phyloP scores from a whole-genome alignment of 768 basidiomycete species.

The Tephrocybe rancida region DNA sequence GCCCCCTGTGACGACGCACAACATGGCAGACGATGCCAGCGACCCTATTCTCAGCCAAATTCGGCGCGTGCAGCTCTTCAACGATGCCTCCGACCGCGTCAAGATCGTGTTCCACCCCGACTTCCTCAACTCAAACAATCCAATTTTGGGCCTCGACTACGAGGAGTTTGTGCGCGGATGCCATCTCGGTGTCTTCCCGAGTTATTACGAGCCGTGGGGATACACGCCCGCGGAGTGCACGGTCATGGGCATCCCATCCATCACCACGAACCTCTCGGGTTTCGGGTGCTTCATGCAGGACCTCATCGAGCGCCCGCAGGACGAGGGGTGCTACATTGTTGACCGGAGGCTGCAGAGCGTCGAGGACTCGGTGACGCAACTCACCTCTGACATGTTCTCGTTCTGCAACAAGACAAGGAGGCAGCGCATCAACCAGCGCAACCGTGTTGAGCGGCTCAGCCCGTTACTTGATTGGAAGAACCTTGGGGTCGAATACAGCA shows the following conservation, averaged over 20 bases:
- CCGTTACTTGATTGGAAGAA: slow-evolving; percentile 99
- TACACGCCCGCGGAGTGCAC: slow-evolving; percentile 99
- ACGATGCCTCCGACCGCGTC: slow-evolving; percentile 84
- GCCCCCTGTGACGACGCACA: slow-evolving; percentile 98
- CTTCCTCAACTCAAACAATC: slow-evolving; percentile 97
- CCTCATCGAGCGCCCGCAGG: slow-evolving; percentile 90
- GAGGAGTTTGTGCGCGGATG: slow-evolving; percentile 99
- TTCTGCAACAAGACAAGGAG: slow-evolving; percentile 87
- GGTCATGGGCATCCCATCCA: slow-evolving; percentile 99
- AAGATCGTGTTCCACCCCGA: slow-evolving; percentile 99
- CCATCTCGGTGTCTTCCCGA: slow-evolving; percentile 97
- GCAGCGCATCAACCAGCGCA: slow-evolving; percentile 98
- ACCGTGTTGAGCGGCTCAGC: slow-evolving; percentile 92
- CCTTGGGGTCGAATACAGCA: slow-evolving; percentile 95
- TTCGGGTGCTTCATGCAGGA: slow-evolving; percentile 99
- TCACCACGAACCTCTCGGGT: slow-evolving; percentile 97
- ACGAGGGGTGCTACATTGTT: slow-evolving; percentile 96
- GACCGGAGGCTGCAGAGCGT: slow-evolving; percentile 88
- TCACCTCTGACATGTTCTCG: slow-evolving; percentile 72
- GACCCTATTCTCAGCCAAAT: slow-evolving; percentile 97
- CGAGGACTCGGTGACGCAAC: slow-evolving; percentile 88
- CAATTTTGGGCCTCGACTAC: slow-evolving; percentile 95
- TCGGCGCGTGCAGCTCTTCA: slow-evolving; percentile 92
- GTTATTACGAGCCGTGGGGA: slow-evolving; percentile 96
- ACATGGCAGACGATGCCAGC: slow-evolving; percentile 91